A percentile compares a stretch with the other conserved stretches of the same genome.
These are phyloP conservation scores for Berberis thunbergii DNA, from an alignment of 164 flowering plant species.

Conservation along the genomic window DNA sequence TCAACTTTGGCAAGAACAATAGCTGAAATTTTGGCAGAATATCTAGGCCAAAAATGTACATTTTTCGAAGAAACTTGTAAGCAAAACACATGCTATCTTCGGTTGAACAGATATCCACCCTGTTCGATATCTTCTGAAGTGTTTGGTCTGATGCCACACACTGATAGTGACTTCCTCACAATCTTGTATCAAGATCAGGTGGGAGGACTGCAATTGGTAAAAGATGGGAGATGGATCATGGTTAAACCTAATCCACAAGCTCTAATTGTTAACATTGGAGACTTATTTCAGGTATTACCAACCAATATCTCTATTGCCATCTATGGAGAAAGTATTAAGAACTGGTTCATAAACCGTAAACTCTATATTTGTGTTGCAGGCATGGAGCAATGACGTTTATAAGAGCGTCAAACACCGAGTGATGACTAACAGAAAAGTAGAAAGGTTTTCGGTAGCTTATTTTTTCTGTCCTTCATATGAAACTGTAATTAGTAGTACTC, in stretches of 20 bases:
- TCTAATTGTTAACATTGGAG: slow-evolving; percentile 72
- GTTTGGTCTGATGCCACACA: slow-evolving; percentile 75
- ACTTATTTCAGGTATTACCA: slow-evolving; percentile 56
- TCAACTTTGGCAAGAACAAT: slow-evolving; percentile 44
- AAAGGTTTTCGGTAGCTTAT: slow-evolving; percentile 65
- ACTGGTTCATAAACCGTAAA: no score
- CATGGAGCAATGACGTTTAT: slow-evolving; percentile 75
- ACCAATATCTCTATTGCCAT: no score
- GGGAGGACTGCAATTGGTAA: slow-evolving; percentile 70
- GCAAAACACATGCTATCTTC: slow-evolving; percentile 55
- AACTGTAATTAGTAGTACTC: slow-evolving; percentile 24
- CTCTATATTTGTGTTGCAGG: slow-evolving; percentile 27
- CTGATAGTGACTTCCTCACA: slow-evolving; percentile 84
- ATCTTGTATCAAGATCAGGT: slow-evolving; percentile 68
- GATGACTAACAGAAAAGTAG: slow-evolving; percentile 33
- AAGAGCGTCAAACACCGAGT: slow-evolving; percentile 79
- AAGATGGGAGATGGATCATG: slow-evolving; percentile 61
- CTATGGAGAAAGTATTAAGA: no score
- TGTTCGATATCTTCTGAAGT: slow-evolving; percentile 47
- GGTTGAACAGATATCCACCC: slow-evolving; percentile 77
- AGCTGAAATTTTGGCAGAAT: slow-evolving; percentile 55
- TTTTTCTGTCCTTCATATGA: slow-evolving; percentile 72
- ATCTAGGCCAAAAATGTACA: slow-evolving; percentile 34
- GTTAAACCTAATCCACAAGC: slow-evolving; percentile 68
- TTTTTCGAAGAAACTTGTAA: slow-evolving; percentile 50